These are phyloP conservation scores for Blastocystis sp. DNA, from an alignment of 352 stramenopile species.

Conservation along the genomic window DNA sequence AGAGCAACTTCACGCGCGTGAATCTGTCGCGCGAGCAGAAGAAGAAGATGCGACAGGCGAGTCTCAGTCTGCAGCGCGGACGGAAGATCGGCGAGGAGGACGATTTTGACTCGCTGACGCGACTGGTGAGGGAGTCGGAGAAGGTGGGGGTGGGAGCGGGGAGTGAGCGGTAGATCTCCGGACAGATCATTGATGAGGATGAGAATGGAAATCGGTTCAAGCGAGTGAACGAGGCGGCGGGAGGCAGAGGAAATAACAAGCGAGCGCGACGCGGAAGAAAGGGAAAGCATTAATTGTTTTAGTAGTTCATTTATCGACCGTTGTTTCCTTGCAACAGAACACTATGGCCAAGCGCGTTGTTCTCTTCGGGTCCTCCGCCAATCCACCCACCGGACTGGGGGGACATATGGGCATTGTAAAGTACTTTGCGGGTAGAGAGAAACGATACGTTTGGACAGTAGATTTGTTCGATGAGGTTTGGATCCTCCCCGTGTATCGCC, in stretches of 20 bases:
- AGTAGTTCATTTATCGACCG: conserved; percentile 8
- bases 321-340: not conserved
- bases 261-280: not conserved
- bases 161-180: not conserved
- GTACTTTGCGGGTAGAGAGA: conserved; percentile 56
- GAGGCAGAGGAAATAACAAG: not conserved
- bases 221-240: not conserved
- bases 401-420: conserved; percentile 72
- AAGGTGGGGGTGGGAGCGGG: not conserved
- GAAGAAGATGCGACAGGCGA: conserved; percentile 22
- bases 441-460: not conserved
- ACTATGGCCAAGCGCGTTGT: conserved; percentile 63
- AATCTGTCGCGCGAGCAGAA: conserved; percentile 41
- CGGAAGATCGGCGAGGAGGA: conserved; percentile 10
- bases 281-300: not conserved
- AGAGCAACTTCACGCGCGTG: conserved; percentile 39
- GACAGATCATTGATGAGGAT: conserved; percentile 36
- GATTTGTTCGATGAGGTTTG: conserved; percentile 70
- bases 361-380: conserved; percentile 72
- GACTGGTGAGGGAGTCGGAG: conserved; percentile 15
- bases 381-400: conserved; percentile 67
- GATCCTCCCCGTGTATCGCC: conserved; percentile 74
- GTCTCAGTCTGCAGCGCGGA: conserved; percentile 1
- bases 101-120: conserved; percentile 18
- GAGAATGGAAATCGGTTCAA: conserved; percentile 29